A percentile compares a stretch with the other conserved stretches of the same genome.
These are phyloP conservation scores for Pestalotiopsis sp. DNA, from an alignment of 2,329 filamentous ascomycete species.

Conservation along the genomic window DNA sequence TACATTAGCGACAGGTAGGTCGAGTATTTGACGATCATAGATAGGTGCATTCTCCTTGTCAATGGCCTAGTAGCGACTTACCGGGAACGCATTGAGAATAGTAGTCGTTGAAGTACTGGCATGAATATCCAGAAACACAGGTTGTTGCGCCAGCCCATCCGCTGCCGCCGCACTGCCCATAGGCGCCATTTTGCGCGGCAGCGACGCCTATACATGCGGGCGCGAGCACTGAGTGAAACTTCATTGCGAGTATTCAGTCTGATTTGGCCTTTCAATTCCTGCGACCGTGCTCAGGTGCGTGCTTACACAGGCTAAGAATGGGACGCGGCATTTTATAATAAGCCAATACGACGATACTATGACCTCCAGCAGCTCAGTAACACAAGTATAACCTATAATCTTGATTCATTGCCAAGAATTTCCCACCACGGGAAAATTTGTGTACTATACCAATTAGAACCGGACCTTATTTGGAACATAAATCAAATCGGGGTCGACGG, in stretches of 20 bases:
- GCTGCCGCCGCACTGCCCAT: constrained; percentile 37
- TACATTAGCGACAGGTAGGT: background rate
- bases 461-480: background rate
- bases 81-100: constrained; percentile 37
- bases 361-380: background rate
- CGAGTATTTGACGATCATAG: too few relatives aligned
- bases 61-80: constrained; percentile 14
- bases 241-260: background rate
- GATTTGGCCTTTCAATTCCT: too few relatives aligned
- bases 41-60: too few relatives aligned
- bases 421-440: background rate
- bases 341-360: too few relatives aligned
- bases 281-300: background rate
- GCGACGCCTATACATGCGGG: background rate
- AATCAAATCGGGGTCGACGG: background rate
- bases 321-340: background rate
- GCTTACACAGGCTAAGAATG: background rate
- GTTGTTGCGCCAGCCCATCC: constrained; percentile 33
- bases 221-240: background rate
- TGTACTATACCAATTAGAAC: background rate
- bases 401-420: background rate
- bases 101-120: constrained; percentile 33
- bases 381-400: background rate
- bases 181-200: constrained; percentile 25
- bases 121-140: constrained; percentile 31